These are phyloP conservation scores for Trichomonascus vanleenenianus DNA, from an alignment of 805 yeast genomes.

Conservation along the genomic window DNA sequence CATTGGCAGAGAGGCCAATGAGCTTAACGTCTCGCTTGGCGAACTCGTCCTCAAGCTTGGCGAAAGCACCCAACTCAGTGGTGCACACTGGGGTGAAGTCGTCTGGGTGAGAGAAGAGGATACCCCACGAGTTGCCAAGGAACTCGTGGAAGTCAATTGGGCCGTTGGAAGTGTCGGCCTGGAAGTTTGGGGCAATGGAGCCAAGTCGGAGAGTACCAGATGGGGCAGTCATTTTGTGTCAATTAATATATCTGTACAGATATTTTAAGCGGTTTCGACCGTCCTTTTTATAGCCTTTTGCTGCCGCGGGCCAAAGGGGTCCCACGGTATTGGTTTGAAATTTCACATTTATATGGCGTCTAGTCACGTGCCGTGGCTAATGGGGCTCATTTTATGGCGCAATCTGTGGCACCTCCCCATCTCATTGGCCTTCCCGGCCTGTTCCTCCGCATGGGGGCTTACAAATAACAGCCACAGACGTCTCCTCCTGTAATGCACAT, in stretches of 20 bases:
- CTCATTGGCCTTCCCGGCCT: too few species aligned
- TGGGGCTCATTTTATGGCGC: background rate
- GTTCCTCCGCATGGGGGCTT: too few species aligned
- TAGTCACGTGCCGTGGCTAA: background rate
- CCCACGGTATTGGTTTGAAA: too few species aligned
- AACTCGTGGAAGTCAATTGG: slow-evolving; percentile 79
- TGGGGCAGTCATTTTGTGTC: slow-evolving; percentile 15
- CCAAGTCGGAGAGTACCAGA: slow-evolving; percentile 57
- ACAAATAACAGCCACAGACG: too few species aligned
- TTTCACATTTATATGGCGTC: background rate
- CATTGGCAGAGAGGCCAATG: slow-evolving; percentile 86
- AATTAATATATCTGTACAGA: background rate
- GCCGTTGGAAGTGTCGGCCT: slow-evolving; percentile 77
- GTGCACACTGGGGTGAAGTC: slow-evolving; percentile 97
- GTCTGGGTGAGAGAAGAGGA: slow-evolving; percentile 90
- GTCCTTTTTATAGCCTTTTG: background rate
- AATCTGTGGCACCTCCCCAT: background rate
- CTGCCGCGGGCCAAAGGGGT: background rate
- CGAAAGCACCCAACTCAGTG: slow-evolving; percentile 93
- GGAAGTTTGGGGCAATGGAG: slow-evolving; percentile 82
- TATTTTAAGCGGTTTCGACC: background rate
- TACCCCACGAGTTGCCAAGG: slow-evolving; percentile 80
- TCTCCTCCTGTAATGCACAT: too few species aligned
- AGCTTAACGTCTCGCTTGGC: slow-evolving; percentile 80
- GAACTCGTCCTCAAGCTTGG: slow-evolving; percentile 85